A percentile compares a stretch with the other conserved stretches of the same genome.
Conservation (phyloP, 345 rosid species). For the Trapa incisa region DNA sequence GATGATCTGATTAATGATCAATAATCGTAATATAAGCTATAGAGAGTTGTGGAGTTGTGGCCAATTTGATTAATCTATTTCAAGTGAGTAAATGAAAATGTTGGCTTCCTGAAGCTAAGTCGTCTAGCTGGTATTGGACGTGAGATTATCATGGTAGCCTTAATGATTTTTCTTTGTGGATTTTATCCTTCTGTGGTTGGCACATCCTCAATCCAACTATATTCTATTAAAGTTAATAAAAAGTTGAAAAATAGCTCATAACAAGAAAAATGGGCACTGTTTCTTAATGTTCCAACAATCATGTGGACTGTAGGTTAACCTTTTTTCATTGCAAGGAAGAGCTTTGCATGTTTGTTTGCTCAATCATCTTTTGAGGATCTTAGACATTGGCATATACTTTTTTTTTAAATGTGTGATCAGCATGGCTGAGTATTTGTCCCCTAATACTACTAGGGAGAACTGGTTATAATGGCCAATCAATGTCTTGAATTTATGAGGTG, state of each 20-base stretch:
- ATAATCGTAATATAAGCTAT: not conserved
- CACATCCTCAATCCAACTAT: not conserved
- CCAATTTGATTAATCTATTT: not conserved
- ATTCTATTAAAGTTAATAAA: not conserved
- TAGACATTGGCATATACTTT: too few relatives aligned
- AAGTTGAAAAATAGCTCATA: not conserved
- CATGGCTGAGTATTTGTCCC: too few relatives aligned
- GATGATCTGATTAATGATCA: not conserved
- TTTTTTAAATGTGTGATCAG: too few relatives aligned
- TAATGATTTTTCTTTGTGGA: not conserved
- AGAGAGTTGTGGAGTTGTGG: not conserved
- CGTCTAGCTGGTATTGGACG: not conserved
- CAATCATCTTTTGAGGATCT: too few relatives aligned
- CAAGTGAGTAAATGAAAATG: not conserved
- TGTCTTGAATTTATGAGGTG: too few relatives aligned
- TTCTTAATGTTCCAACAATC: too few relatives aligned
- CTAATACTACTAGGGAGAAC: too few relatives aligned
- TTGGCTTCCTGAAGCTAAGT: not conserved
- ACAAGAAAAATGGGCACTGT: not conserved
- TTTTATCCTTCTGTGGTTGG: not conserved
- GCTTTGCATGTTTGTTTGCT: too few relatives aligned
- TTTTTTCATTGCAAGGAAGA: too few relatives aligned
- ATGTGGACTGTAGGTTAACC: too few relatives aligned
- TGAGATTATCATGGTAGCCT: not conserved
- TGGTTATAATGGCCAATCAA: too few relatives aligned